These are phyloP conservation scores for Candida adriatica DNA, from an alignment of 805 yeast genomes.

Conservation along the genomic window DNA sequence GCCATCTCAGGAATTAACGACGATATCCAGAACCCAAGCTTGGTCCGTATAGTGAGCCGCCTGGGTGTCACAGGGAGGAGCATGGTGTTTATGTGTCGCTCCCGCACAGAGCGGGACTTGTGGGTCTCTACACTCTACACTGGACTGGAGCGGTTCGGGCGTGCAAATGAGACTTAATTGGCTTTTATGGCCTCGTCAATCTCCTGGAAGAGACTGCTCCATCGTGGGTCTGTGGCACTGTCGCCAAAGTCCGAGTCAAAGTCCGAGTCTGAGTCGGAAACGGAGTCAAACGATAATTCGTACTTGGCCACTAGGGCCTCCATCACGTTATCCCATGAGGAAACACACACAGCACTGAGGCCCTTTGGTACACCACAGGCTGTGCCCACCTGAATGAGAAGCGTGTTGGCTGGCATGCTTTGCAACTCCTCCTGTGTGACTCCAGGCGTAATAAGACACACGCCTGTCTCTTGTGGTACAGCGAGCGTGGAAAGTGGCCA, in stretches of 20 bases:
- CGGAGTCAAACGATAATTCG: slow-evolving; percentile 9
- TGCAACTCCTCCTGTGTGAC: slow-evolving; percentile 1
- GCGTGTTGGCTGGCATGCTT: slow-evolving; percentile 10
- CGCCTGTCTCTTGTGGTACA: slow-evolving; percentile 4
- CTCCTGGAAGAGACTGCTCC: slow-evolving; percentile 20
- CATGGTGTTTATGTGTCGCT: slow-evolving; percentile 72
- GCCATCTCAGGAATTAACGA: slow-evolving; percentile 26
- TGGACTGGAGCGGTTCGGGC: slow-evolving; percentile 29
- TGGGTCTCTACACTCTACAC: slow-evolving; percentile 53
- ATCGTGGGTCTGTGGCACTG: slow-evolving; percentile 4
- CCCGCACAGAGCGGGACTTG: slow-evolving; percentile 73
- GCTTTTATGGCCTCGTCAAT: slow-evolving; percentile 15
- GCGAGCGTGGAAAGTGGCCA: neutral
- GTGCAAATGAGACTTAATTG: slow-evolving; percentile 4
- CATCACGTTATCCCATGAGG: slow-evolving; percentile 22
- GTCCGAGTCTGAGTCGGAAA: slow-evolving; percentile 8
- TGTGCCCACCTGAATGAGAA: slow-evolving; percentile 13
- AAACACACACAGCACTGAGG: slow-evolving; percentile 2
- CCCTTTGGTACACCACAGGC: neutral
- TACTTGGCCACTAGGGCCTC: slow-evolving; percentile 16
- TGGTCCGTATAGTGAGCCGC: slow-evolving; percentile 39
- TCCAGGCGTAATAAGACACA: slow-evolving; percentile 15
- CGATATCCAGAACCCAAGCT: slow-evolving; percentile 33
- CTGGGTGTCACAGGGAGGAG: slow-evolving; percentile 63
- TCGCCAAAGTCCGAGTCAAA: slow-evolving; percentile 12